Evolutionary conservation across 495 filamentous ascomycete genomes (phyloP).

Genomic region (Penicillium robsamsonii): DNA sequence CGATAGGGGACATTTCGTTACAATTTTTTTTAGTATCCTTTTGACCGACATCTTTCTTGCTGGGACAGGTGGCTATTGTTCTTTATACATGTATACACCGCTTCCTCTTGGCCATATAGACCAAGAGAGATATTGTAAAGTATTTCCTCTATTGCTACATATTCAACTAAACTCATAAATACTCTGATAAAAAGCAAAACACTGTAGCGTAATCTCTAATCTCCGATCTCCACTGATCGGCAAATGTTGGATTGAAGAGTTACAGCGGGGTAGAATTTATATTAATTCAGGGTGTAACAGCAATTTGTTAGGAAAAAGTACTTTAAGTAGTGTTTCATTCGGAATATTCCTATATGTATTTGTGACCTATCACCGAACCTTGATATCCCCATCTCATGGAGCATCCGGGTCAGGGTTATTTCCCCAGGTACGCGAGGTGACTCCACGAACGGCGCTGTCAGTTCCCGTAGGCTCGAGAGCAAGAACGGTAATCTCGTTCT

Average conservation of each 20-base stretch:
- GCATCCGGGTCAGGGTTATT: conserved; percentile 45
- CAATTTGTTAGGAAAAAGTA: neutral
- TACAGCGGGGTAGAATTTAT: too few species aligned
- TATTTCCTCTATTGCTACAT: too few species aligned
- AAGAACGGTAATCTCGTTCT: conserved; percentile 41
- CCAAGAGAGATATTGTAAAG: neutral
- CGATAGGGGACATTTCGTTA: conserved; percentile 3
- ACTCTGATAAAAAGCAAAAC: too few species aligned
- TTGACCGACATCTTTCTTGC: neutral
- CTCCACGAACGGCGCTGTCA: conserved; percentile 30
- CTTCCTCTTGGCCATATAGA: neutral
- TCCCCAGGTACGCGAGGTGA: conserved; percentile 36
- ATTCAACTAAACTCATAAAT: neutral
- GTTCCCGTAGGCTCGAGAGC: conserved; percentile 40
- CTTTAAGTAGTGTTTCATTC: neutral
- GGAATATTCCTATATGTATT: neutral
- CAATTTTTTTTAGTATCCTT: neutral
- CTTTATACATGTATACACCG: neutral
- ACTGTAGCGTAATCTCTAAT: neutral
- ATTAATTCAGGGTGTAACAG: neutral
- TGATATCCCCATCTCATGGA: neutral
- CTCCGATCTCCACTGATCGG: too few species aligned
- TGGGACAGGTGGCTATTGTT: neutral
- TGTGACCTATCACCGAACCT: neutral
- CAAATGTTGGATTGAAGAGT: too few species aligned